Base-by-base conservation (phyloP, 148 eudicot species). In the Camellia granthamiana region DNA sequence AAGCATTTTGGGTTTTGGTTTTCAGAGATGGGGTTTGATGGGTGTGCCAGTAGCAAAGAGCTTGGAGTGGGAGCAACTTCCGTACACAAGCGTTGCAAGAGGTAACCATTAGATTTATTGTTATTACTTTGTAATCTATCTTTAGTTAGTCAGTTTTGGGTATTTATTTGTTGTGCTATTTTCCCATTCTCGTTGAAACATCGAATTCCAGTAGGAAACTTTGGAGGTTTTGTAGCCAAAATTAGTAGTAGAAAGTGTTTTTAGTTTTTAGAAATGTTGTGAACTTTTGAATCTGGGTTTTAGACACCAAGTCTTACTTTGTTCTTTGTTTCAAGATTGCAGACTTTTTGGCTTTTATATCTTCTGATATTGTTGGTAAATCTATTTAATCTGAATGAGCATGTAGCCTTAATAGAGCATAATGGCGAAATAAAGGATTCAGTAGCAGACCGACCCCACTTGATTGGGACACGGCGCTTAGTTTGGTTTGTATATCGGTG, bases 51-150 rank as follows among this genome's bases (percentile, higher is more conserved):
- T 80, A 77, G 77, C 55, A 86, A 87, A 78, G 52, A 49, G 52
- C 54, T 80, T 49, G 72, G 80, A 81, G 74, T 49, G 52, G 52
- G 52, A 49, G 52, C 85, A 77, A 58, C 86, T 81, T 78, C 87
- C 58, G 80, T 72, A 72, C 94, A 90, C 86, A 85, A 85, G 83
- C 89, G 91, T 75, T 91, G 92, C 43, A 90, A 90, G 85, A 93
- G 98, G 97, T 92, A 85, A 54, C 43, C 19, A 6, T 44, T 49
- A 21, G 75, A 70, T 76, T 18, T 62, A 49, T 30, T 30, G 46
- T 49, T 0, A 18, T 30, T 16, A 5, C 43, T 15, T 0, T 49
- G 9, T 30, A 68, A 7, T 42, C 64, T 60, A 38, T 3, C 46
- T 56, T 23, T 23, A 23, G 30, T 23, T 19, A 61, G n/a, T 60